Evolutionary conservation across 192 early-diverging fungal species (phyloP), one percentile per base, ranked within the genome.

Genomic region (Paraglomus brasilianum): DNA sequence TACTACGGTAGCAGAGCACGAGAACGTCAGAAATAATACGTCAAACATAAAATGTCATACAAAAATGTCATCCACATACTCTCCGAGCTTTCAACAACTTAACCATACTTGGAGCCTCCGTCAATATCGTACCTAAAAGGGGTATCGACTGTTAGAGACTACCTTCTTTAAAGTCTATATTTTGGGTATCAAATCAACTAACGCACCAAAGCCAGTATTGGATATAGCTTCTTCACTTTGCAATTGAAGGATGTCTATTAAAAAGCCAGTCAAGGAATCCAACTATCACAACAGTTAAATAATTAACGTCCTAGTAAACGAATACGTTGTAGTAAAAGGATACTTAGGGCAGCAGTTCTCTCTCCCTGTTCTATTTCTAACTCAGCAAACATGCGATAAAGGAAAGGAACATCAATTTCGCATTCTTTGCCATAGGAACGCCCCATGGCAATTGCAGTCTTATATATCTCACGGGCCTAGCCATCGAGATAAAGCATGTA

Each of bases 321-420:
- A 30, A 30, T 30, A 30, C 30, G 30, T n/a, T n/a, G n/a, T n/a
- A n/a, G n/a, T 30, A 30, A 14, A 61, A 86, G 56, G 22, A 83
- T 79, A 21, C 71, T 80, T 24, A 84, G 44, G 1, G 85, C 85
- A 39, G 69, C 78, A 8, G 73, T 66, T 50, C 66, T 66, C 19
- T 72, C 75, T 13, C 74, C 79, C 59, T 81, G 70, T 53, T 80
- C 81, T 50, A 82, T 68, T 42, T 86, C 85, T n/a, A 86, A 57
- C 39, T 84, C 77, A 8, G 85, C 72, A 70, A 78, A 84, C 50
- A 73, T 76, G 15, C 75, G 67, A 71, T 81, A 74, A 5, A 86
- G 55, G 11, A 83, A 56, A 14, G 85, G 79, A 8, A 67, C 70
- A 21, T 77, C 30, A 17, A 24, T 19, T 21, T 74, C 74, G 38